Percentiles rank a stretch among this genome's conserved stretches.
phyloP scores from a whole-genome alignment of 106 monocot genomes.

The Ottelia alismoides region DNA sequence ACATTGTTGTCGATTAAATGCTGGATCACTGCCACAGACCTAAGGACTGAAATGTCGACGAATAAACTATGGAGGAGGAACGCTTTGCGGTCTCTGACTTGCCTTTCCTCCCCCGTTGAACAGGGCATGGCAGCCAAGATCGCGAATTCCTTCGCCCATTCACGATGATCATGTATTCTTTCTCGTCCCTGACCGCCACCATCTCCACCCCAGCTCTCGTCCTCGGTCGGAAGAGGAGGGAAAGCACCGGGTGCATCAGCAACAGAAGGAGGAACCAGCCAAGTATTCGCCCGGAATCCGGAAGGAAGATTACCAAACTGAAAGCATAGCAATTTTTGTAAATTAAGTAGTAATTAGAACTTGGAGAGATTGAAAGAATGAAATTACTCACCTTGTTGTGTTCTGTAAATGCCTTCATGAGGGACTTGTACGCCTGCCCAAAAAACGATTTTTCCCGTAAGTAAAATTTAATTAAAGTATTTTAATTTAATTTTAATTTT shows the following conservation, averaged over 20 bases:
- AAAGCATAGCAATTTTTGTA: too few species aligned
- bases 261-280: constrained; percentile 71
- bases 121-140: constrained; percentile 52
- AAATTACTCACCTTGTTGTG: constrained; percentile 99
- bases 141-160: constrained; percentile 77
- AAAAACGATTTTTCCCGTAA: too few species aligned
- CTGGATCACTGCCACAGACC: constrained; percentile 48
- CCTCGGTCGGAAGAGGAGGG: constrained; percentile 51
- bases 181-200: constrained; percentile 37
- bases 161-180: constrained; percentile 35
- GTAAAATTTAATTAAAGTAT: too few species aligned
- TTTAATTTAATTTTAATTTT: too few species aligned
- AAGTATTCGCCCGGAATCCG: constrained; percentile 92
- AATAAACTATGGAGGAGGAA: constrained; percentile 79
- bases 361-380: too few species aligned
- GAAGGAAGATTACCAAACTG: constrained; percentile 98
- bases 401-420: constrained; percentile 92
- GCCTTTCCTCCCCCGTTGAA: constrained; percentile 79
- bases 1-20: too few species aligned
- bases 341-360: too few species aligned
- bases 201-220: constrained; percentile 78
- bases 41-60: constrained; percentile 57
- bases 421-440: constrained; percentile 69
- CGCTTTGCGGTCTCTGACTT: constrained; percentile 70
- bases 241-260: constrained; percentile 35